Conservation (phyloP, 2,329 filamentous ascomycete genomes). For the Trichoderma arundinaceum region DNA sequence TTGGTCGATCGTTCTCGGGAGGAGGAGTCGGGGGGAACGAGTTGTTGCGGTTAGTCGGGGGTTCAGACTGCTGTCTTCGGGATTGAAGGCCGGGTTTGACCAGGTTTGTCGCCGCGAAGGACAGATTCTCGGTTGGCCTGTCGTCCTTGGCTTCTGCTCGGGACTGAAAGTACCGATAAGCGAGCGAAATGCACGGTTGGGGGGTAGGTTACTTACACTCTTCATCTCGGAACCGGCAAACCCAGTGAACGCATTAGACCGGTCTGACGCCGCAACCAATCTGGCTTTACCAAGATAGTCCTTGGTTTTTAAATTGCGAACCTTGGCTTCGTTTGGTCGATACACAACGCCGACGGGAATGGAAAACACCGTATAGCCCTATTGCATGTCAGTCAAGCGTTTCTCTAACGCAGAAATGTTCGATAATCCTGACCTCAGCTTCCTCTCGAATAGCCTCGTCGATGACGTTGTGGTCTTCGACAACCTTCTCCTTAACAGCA, state of each 20-base stretch:
- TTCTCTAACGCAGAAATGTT: not conserved
- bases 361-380: constrained; percentile 98
- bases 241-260: constrained; percentile 79
- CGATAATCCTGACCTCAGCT: constrained; percentile 71
- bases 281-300: constrained; percentile 97
- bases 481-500: constrained; percentile 93
- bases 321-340: constrained; percentile 94
- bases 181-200: constrained; percentile 10
- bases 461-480: constrained; percentile 95
- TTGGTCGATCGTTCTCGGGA: constrained; percentile 79
- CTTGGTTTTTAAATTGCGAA: constrained; percentile 96
- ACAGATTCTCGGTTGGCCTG: constrained; percentile 80
- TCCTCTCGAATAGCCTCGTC: constrained; percentile 94
- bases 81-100: constrained; percentile 85
- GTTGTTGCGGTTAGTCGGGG: constrained; percentile 76
- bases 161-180: constrained; percentile 46
- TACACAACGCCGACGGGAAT: constrained; percentile 97
- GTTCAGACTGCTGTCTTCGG: constrained; percentile 83
- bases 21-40: constrained; percentile 98
- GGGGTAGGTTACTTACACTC: constrained; percentile 56
- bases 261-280: constrained; percentile 85
- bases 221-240: constrained; percentile 81
- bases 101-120: constrained; percentile 89
- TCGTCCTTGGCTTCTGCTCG: constrained; percentile 72
- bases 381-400: constrained; percentile 38